Evolutionary conservation across 495 filamentous ascomycete genomes (phyloP).

Genomic region (Aspergillus conjunctus): DNA sequence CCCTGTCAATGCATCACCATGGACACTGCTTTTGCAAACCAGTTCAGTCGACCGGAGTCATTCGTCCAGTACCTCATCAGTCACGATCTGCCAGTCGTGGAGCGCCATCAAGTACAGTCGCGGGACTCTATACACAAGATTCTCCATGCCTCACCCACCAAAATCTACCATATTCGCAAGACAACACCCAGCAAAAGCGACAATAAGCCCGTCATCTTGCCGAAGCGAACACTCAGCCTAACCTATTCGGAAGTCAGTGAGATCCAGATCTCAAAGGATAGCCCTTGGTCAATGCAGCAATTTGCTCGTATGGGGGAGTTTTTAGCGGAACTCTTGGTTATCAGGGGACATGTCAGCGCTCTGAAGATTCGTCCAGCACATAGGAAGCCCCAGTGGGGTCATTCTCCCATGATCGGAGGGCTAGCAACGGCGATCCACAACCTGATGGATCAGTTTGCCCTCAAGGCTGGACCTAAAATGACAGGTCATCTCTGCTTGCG

Average conservation of each 20-base stretch:
- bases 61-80: slow-evolving; percentile 58
- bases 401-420: slow-evolving; percentile 52
- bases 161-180: slow-evolving; percentile 63
- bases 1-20: slow-evolving; percentile 63
- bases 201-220: slow-evolving; percentile 55
- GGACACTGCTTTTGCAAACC: slow-evolving; percentile 46
- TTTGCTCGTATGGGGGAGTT: slow-evolving; percentile 65
- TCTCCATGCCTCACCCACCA: slow-evolving; percentile 52
- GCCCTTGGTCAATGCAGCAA: slow-evolving; percentile 71
- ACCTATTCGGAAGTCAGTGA: slow-evolving; percentile 57
- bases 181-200: slow-evolving; percentile 52
- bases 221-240: slow-evolving; percentile 51
- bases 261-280: slow-evolving; percentile 55
- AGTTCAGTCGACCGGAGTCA: slow-evolving; percentile 57
- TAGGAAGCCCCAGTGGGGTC: slow-evolving; percentile 50
- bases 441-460: slow-evolving; percentile 61
- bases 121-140: slow-evolving; percentile 57
- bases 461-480: slow-evolving; percentile 46
- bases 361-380: slow-evolving; percentile 62
- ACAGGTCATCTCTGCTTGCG: slow-evolving; percentile 74
- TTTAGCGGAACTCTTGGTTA: slow-evolving; percentile 67
- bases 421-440: slow-evolving; percentile 59
- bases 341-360: slow-evolving; percentile 59
- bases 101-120: slow-evolving; percentile 59
- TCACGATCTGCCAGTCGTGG: slow-evolving; percentile 58